Base-by-base conservation (phyloP, 192 early-diverging fungal species). In the Chytriomyces sp. region DNA sequence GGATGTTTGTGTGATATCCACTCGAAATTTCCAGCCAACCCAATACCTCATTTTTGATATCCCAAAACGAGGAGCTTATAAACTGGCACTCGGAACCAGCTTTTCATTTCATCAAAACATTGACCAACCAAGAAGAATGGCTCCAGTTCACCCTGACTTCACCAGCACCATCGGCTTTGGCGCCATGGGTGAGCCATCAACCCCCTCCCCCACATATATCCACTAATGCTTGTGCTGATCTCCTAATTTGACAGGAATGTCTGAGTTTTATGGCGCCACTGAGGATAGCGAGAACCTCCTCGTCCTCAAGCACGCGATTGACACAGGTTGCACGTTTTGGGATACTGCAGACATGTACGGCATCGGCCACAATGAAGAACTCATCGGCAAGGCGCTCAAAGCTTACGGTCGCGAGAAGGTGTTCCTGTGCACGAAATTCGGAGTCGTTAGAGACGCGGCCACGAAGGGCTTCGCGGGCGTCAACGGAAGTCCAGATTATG, bases 361-460 rank as follows among this genome's bases (percentile, higher is more conserved):
- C 5, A 14, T 54, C 49, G 87, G 87, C 26, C 67, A 76, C 52
- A 90, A 88, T 75, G 90, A 91, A 56, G 32, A 62, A 10, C 78
- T 90, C 0, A 30, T 90, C 8, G 74, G 75, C 25, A 81, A 83
- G 54, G 79, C 82, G 22, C 67, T 88, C 8, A 81, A 85, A 64
- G 70, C 72, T 49, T 49, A 49, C 14, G 39, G 8, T n/a, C 37
- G 65, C 22, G 68, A 82, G 30, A 70, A 85, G 53, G 81, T 89
- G 8, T 89, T 89, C 52, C 34, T 89, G 34, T 82, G 80, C 71
- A 87, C 89, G 30, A 91, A 89, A 73, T 91, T 91, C 71, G 88
- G 83, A 25, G 73, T 80, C 10, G 56, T 73, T 5, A 75, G 76
- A 12, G 78, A 70, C 7, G 44, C 39, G 14, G 69, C 73, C 4